Base-by-base conservation (phyloP, 768 basidiomycete species). In the Naematelia aurantialba region DNA sequence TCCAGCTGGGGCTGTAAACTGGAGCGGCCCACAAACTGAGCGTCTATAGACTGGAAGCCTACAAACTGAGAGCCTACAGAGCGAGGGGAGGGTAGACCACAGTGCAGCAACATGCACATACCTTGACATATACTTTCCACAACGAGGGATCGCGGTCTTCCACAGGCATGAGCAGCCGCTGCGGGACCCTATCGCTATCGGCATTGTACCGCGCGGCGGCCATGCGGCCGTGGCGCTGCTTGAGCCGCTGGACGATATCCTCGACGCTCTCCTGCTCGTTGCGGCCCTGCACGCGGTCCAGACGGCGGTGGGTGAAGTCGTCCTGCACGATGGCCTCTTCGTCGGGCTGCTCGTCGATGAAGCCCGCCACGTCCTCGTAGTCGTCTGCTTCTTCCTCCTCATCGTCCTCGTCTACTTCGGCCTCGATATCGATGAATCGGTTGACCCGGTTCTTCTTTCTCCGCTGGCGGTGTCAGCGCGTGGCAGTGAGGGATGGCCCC, bases 61-160 rank as follows among this genome's bases (percentile, higher is more conserved):
- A n/a, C n/a, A n/a, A n/a, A n/a, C n/a, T n/a, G n/a, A n/a, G n/a
- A n/a, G n/a, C n/a, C n/a, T n/a, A n/a, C n/a, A n/a, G n/a, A n/a
- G 42, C 12, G 19, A 44, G 26, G 14, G 14, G 19, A 34, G 42
- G 0, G 52, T 14, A 46, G 47, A 24, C 39, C 19, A 30, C 10
- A 34, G 24, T 8, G 1, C 24, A 13, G 10, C 27, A 47, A 4
- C 30, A 10, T 10, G 22, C 30, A 77, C 81, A 52, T 69, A 89
- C 91, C 84, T 91, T 91, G 66, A 93, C 91, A 68, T 89, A 83
- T 56, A 98, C 85, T 79, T 92, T 91, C 92, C 93, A 99, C 59
- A 99, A 79, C 74, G 85, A 92, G 11, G 94, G 89, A 75, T 99
- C 96, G 8, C 34, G 34, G 55, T 94, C 88, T 0, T 96, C 91